These are phyloP conservation scores for Aethionema arabicum DNA, from an alignment of 345 rosid genomes.

Conservation along the genomic window DNA sequence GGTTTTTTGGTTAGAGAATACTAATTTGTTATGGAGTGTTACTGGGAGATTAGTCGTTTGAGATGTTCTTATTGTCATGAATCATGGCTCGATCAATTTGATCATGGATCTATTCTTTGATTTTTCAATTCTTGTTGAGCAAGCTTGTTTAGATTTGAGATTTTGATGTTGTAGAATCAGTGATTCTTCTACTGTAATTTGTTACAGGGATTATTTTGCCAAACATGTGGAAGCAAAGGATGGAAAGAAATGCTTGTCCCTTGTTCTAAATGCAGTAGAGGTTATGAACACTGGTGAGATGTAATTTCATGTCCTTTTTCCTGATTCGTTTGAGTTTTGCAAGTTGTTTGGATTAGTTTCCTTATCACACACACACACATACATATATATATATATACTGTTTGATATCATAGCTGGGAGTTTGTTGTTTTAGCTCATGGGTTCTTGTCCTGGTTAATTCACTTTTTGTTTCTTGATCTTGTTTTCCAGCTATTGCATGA, in stretches of 20 bases:
- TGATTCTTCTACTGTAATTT: slow-evolving; percentile 11
- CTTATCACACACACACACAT: too few relatives aligned
- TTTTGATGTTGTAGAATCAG: too few relatives aligned
- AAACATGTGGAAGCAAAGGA: slow-evolving; percentile 49
- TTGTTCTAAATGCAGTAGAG: slow-evolving; percentile 44
- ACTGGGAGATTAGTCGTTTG: background rate
- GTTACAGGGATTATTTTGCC: slow-evolving; percentile 41
- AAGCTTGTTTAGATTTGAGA: background rate
- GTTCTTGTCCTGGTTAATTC: slow-evolving; percentile 4
- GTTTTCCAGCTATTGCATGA: slow-evolving; percentile 53
- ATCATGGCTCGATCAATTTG: slow-evolving; percentile 8
- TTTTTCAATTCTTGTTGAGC: slow-evolving; percentile 12
- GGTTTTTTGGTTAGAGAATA: background rate
- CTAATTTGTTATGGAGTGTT: background rate
- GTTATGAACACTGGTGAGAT: slow-evolving; percentile 53
- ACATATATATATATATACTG: too few relatives aligned
- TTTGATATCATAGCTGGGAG: too few relatives aligned
- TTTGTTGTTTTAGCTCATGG: slow-evolving; percentile 5
- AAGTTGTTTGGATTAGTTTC: slow-evolving; percentile 13
- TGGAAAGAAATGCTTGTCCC: slow-evolving; percentile 30
- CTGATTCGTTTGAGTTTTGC: slow-evolving; percentile 9
- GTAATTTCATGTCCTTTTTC: slow-evolving; percentile 15
- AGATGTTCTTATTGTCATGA: slow-evolving; percentile 1
- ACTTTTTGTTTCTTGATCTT: slow-evolving; percentile 11
- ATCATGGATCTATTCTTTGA: background rate